Conservation (phyloP, 352 stramenopile genomes). For the Pythium guiyangense region DNA sequence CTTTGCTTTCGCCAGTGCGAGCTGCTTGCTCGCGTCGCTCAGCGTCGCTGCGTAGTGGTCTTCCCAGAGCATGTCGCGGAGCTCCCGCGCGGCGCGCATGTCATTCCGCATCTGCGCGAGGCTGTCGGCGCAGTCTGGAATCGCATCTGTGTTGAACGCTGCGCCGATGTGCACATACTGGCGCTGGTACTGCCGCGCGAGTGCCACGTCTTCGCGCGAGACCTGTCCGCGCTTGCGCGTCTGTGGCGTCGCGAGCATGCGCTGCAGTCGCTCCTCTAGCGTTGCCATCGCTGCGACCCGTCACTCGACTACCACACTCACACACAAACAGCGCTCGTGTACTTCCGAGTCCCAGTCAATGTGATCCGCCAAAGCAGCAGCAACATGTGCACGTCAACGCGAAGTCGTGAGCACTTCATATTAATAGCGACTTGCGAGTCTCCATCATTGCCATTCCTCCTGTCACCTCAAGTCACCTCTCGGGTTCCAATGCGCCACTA, state of each 20-base stretch:
- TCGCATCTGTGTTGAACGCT: constrained; percentile 35
- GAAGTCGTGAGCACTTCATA: no score
- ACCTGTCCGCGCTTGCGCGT: constrained; percentile 47
- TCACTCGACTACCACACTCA: neutral
- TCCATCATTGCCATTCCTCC: no score
- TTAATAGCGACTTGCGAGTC: no score
- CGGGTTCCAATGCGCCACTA: no score
- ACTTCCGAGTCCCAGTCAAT: neutral
- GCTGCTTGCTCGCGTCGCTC: constrained; percentile 18
- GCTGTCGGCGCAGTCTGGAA: constrained; percentile 50
- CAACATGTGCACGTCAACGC: no score
- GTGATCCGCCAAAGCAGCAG: no score
- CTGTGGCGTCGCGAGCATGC: constrained; percentile 35
- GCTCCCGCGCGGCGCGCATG: constrained; percentile 47
- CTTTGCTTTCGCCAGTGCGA: constrained; percentile 21
- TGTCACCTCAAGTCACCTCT: no score
- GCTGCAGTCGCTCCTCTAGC: constrained; percentile 37
- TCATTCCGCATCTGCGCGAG: constrained; percentile 34
- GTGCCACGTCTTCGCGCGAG: constrained; percentile 29
- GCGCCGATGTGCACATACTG: constrained; percentile 30
- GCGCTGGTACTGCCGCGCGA: constrained; percentile 35
- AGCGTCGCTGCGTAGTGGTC: constrained; percentile 38
- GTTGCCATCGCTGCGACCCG: neutral
- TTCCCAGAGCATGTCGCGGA: constrained; percentile 63
- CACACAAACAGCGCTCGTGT: neutral